Evolutionary conservation across 2,329 filamentous ascomycete species (phyloP).

Genomic region (Diaporthe sp.): DNA sequence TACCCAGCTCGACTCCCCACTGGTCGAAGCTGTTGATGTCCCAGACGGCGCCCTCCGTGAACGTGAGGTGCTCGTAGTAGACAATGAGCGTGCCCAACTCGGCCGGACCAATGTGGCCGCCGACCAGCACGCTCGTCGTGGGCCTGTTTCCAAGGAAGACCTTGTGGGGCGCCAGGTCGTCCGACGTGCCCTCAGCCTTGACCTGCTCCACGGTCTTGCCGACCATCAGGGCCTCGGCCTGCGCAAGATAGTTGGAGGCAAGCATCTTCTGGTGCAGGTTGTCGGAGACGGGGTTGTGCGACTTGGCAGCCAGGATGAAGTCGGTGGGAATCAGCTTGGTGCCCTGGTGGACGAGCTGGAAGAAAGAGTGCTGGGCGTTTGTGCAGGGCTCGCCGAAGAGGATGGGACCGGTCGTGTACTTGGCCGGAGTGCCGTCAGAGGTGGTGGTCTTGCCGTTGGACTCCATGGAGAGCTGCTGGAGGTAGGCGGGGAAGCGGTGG

Average conservation of each 20-base stretch:
- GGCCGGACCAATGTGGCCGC: slow-evolving; percentile 92
- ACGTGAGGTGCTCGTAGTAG: slow-evolving; percentile 99
- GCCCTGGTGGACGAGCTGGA: slow-evolving; percentile 98
- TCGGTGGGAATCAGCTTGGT: slow-evolving; percentile 99
- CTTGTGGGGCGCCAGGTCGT: slow-evolving; percentile 94
- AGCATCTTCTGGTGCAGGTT: slow-evolving; percentile 98
- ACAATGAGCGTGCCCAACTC: slow-evolving; percentile 95
- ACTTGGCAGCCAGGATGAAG: slow-evolving; percentile 96
- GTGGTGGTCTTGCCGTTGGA: slow-evolving; percentile 99
- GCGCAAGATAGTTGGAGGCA: slow-evolving; percentile 91
- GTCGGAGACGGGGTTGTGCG: slow-evolving; percentile 93
- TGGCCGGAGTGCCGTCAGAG: slow-evolving; percentile 87
- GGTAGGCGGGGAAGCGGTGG: slow-evolving; percentile 98
- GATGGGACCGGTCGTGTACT: slow-evolving; percentile 96
- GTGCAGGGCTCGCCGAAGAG: slow-evolving; percentile 98
- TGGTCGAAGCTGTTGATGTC: slow-evolving; percentile 99
- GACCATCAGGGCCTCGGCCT: slow-evolving; percentile 91
- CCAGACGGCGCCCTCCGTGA: slow-evolving; percentile 97
- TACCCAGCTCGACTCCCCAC: slow-evolving; percentile 99
- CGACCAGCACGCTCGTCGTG: slow-evolving; percentile 91
- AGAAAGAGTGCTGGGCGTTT: slow-evolving; percentile 99
- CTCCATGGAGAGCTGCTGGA: slow-evolving; percentile 99
- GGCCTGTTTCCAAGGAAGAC: slow-evolving; percentile 98
- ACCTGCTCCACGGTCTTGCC: slow-evolving; percentile 88
- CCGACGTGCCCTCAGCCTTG: slow-evolving; percentile 79